phyloP scores from a whole-genome alignment of 2,329 filamentous ascomycete genomes.

The Colletotrichum spinosum region DNA sequence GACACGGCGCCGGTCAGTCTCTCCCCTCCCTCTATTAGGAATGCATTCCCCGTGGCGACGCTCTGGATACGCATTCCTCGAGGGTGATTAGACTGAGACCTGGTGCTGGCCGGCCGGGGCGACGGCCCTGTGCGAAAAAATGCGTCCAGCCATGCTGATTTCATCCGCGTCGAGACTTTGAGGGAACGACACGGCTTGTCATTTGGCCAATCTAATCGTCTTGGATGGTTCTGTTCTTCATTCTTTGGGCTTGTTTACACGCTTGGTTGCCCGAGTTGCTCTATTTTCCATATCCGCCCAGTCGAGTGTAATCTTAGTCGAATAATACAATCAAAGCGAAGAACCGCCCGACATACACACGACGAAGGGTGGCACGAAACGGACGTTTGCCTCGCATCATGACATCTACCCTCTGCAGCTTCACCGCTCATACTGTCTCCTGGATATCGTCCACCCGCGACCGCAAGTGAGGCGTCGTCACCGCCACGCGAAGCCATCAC shows the following conservation, averaged over 20 bases:
- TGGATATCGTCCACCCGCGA: neutral
- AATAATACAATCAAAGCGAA: too few species aligned
- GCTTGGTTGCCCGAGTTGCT: too few species aligned
- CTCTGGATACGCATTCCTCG: constrained; percentile 28
- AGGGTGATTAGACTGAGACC: constrained; percentile 34
- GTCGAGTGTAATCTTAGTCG: too few species aligned
- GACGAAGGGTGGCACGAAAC: neutral
- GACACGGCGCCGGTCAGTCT: too few species aligned
- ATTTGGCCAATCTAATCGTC: too few species aligned
- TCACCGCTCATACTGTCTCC: neutral
- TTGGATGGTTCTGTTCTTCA: too few species aligned
- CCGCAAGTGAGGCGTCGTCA: neutral
- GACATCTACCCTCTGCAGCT: neutral
- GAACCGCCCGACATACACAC: too few species aligned
- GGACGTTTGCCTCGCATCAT: constrained; percentile 4
- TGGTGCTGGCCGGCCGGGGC: neutral
- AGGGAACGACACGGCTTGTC: too few species aligned
- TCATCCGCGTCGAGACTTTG: too few species aligned
- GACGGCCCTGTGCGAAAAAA: too few species aligned
- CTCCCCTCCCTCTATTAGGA: constrained; percentile 31
- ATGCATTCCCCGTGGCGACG: constrained; percentile 28
- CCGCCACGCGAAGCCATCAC: neutral
- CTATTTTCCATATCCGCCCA: neutral
- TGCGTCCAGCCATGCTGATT: too few species aligned
- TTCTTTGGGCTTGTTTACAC: too few species aligned